Conservation (phyloP, 2,329 filamentous ascomycete species). For the Tolypocladium amazonense region DNA sequence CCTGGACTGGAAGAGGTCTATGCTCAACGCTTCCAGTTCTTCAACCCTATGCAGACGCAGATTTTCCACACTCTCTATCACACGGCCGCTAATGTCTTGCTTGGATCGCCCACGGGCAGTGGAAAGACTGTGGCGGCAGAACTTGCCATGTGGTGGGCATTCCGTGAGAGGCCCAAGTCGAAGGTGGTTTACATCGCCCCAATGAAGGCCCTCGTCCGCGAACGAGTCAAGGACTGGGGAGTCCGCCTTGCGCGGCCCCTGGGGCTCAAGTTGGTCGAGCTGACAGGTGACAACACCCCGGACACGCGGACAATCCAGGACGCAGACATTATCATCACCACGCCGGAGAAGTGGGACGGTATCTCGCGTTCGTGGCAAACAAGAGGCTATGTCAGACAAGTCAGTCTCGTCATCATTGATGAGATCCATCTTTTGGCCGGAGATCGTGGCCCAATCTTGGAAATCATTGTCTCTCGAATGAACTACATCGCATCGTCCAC, state of each 20-base stretch:
- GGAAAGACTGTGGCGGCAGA: conserved; percentile 96
- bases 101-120: conserved; percentile 93
- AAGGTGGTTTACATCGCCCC: conserved; percentile 99
- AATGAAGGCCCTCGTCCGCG: conserved; percentile 96
- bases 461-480: conserved; percentile 92
- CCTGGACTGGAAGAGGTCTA: conserved; percentile 82
- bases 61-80: conserved; percentile 96
- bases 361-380: conserved; percentile 99
- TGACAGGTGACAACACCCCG: conserved; percentile 95
- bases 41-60: conserved; percentile 99
- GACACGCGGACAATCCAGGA: conserved; percentile 92
- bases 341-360: conserved; percentile 99
- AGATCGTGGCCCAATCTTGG: conserved; percentile 91
- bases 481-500: conserved; percentile 97
- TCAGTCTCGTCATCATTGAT: conserved; percentile 94
- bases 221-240: conserved; percentile 93
- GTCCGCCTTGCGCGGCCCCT: conserved; percentile 70
- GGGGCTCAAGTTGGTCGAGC: conserved; percentile 82
- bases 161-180: conserved; percentile 83
- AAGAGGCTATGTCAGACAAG: conserved; percentile 87
- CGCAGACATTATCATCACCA: conserved; percentile 96
- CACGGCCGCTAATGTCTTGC: conserved; percentile 79
- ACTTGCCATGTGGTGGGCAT: conserved; percentile 99
- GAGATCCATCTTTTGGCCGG: conserved; percentile 97
- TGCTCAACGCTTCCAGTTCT: conserved; percentile 79